Evolutionary conservation across 2,329 filamentous ascomycete species (phyloP).

Genomic region (Trichophyton mentagrophytes): DNA sequence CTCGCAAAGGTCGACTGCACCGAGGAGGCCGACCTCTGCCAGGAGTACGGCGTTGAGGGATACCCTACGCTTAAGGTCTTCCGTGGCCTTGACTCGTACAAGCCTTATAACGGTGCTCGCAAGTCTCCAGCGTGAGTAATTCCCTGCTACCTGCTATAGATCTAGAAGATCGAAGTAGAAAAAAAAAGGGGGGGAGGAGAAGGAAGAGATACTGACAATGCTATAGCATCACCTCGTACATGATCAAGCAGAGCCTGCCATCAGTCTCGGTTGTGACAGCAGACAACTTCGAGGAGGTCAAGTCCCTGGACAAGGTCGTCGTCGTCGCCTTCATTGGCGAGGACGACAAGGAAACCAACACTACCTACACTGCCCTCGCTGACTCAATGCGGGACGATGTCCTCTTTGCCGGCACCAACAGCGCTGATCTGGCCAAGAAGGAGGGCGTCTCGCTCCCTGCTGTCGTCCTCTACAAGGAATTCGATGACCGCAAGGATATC

Average conservation of each 20-base stretch:
- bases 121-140: slow-evolving; percentile 58
- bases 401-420: slow-evolving; percentile 80
- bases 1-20: slow-evolving; percentile 64
- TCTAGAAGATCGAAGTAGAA: background rate
- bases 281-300: slow-evolving; percentile 86
- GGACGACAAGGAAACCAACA: slow-evolving; percentile 71
- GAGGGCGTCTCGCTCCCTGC: slow-evolving; percentile 80
- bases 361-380: slow-evolving; percentile 63
- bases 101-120: slow-evolving; percentile 75
- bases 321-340: slow-evolving; percentile 74
- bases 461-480: slow-evolving; percentile 91
- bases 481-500: slow-evolving; percentile 87
- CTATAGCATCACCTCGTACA: slow-evolving; percentile 60
- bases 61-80: slow-evolving; percentile 99
- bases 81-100: slow-evolving; percentile 70
- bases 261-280: slow-evolving; percentile 73
- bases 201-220: slow-evolving; percentile 14
- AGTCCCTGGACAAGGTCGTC: slow-evolving; percentile 94
- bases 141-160: background rate
- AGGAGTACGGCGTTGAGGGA: slow-evolving; percentile 80
- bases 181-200: too few species aligned
- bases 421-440: slow-evolving; percentile 70
- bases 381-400: slow-evolving; percentile 75
- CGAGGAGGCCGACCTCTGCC: slow-evolving; percentile 82
- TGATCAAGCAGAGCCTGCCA: slow-evolving; percentile 95